These are phyloP conservation scores for Gypsophila paniculata DNA, from an alignment of 179 eudicot genomes.

Conservation along the genomic window DNA sequence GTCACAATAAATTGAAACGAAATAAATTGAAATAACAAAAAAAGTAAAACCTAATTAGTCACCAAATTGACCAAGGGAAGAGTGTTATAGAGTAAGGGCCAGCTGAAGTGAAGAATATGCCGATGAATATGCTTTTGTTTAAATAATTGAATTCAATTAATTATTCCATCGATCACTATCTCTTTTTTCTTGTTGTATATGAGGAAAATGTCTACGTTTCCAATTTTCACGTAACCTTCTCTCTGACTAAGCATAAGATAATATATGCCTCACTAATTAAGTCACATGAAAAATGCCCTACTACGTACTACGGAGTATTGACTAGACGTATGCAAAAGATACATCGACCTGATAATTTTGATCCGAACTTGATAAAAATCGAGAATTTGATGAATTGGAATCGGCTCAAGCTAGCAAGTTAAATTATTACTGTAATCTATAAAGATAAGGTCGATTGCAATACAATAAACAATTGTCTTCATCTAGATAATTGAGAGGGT, in stretches of 20 bases:
- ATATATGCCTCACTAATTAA: no score
- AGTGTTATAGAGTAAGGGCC: background rate
- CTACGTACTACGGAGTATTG: no score
- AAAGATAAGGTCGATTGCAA: no score
- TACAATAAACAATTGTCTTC: no score
- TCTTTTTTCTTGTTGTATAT: background rate
- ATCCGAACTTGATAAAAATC: no score
- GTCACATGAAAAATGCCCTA: no score
- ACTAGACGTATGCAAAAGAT: no score
- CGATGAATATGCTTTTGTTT: background rate
- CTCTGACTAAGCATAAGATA: background rate
- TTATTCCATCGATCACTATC: conserved; percentile 10
- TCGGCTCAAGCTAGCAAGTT: no score
- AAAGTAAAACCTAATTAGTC: background rate
- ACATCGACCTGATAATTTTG: no score
- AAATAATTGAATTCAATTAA: conserved; percentile 6
- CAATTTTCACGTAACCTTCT: background rate
- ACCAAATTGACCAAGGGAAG: background rate
- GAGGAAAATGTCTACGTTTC: conserved; percentile 2
- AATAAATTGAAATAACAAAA: background rate
- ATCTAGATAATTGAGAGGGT: no score
- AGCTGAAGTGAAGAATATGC: conserved; percentile 11
- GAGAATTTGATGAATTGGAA: no score
- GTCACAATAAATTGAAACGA: background rate
- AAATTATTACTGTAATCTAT: no score